These are phyloP conservation scores for Stellera chamaejasme DNA, from an alignment of 345 rosid genomes.

Conservation along the genomic window DNA sequence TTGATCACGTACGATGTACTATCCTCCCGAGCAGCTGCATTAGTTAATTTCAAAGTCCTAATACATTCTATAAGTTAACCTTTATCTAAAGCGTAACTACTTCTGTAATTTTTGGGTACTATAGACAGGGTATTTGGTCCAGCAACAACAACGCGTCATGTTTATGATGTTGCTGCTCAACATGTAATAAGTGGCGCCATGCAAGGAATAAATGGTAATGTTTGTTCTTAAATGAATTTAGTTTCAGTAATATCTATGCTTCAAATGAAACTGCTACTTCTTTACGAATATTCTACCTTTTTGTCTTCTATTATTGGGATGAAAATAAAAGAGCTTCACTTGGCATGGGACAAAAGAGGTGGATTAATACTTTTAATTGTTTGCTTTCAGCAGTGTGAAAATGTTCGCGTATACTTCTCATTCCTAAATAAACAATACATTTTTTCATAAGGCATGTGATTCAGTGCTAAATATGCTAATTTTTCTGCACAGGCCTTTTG, in stretches of 20 bases:
- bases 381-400: no score
- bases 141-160: conserved; percentile 80
- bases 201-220: conserved; percentile 75
- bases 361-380: no score
- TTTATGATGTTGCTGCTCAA: conserved; percentile 78
- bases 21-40: no score
- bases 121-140: conserved; percentile 86
- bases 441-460: neutral
- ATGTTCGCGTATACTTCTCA: no score
- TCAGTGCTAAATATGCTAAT: neutral
- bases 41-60: no score
- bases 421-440: no score
- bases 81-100: neutral
- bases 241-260: neutral
- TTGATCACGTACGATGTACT: no score
- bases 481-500: neutral
- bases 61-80: no score
- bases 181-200: conserved; percentile 73
- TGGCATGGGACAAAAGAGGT: no score
- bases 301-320: no score
- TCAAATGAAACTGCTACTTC: neutral
- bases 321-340: no score
- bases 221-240: conserved; percentile 3
- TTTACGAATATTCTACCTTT: no score
- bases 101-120: neutral